Evolutionary conservation across 768 basidiomycete genomes (phyloP).

Genomic region (Lactarius indigo): DNA sequence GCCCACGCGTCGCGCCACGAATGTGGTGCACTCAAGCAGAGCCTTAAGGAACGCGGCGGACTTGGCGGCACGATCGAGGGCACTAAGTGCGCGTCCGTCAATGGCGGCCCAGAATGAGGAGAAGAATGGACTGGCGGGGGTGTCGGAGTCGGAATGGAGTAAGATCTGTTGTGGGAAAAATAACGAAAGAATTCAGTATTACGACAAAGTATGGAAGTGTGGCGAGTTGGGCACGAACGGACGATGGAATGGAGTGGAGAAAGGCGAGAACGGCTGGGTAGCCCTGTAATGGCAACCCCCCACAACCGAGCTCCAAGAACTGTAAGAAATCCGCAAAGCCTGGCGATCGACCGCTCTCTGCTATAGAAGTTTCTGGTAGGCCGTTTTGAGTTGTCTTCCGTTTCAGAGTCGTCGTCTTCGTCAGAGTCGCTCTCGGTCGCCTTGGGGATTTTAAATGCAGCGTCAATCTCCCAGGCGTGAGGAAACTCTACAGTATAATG

Average conservation of each 20-base stretch:
- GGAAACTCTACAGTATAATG: conserved; percentile 48
- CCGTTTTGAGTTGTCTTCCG: conserved; percentile 37
- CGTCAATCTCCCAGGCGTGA: conserved; percentile 58
- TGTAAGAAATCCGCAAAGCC: conserved; percentile 72
- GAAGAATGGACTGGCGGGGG: conserved; percentile 53
- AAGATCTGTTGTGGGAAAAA: conserved; percentile 30
- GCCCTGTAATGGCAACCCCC: conserved; percentile 70
- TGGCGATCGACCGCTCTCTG: background rate
- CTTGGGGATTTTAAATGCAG: conserved; percentile 26
- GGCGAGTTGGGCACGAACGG: conserved; percentile 40
- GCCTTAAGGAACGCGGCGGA: conserved; percentile 67
- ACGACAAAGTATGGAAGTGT: conserved; percentile 6
- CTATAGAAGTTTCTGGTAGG: background rate
- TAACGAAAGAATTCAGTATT: background rate
- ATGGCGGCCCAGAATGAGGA: conserved; percentile 80
- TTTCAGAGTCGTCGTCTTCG: conserved; percentile 34
- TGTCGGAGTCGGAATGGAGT: conserved; percentile 22
- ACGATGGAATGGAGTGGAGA: conserved; percentile 72
- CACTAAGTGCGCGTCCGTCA: conserved; percentile 58
- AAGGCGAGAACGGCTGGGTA: conserved; percentile 82
- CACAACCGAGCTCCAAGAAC: conserved; percentile 77
- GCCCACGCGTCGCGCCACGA: conserved; percentile 46
- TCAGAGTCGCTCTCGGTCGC: conserved; percentile 36
- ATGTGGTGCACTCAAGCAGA: conserved; percentile 65
- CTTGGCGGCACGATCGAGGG: conserved; percentile 46